phyloP scores from a whole-genome alignment of 139 green algal species.

The Ettlia oleoabundans region DNA sequence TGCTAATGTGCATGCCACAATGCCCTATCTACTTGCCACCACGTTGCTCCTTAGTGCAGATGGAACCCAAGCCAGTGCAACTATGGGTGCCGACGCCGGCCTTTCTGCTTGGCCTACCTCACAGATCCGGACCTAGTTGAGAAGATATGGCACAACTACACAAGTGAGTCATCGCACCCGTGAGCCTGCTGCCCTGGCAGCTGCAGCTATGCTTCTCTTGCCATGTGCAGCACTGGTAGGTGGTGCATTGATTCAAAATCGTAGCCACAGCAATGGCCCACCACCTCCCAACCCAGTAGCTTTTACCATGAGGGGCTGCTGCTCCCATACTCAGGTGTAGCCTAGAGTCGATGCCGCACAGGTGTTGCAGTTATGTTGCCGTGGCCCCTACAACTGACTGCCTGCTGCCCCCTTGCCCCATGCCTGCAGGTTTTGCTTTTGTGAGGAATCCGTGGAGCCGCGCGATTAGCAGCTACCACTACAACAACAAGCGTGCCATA shows the following conservation, averaged over 20 bases:
- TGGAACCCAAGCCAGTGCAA: not conserved
- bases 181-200: not conserved
- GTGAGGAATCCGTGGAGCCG: not conserved
- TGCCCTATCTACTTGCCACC: no score
- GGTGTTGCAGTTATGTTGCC: no score
- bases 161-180: not conserved
- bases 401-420: no score
- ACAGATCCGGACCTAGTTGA: not conserved
- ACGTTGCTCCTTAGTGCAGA: not conserved
- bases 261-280: no score
- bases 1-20: no score
- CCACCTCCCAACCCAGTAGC: no score
- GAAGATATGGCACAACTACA: not conserved
- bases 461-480: not conserved
- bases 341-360: no score
- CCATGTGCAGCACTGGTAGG: no score
- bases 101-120: not conserved
- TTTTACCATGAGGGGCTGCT: no score
- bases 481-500: constrained; percentile 11
- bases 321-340: no score
- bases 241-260: no score
- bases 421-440: not conserved
- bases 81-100: not conserved
- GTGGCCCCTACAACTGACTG: no score
- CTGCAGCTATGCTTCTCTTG: not conserved